These are phyloP conservation scores for Myrica gale DNA, from an alignment of 306 rosid species.

Conservation along the genomic window DNA sequence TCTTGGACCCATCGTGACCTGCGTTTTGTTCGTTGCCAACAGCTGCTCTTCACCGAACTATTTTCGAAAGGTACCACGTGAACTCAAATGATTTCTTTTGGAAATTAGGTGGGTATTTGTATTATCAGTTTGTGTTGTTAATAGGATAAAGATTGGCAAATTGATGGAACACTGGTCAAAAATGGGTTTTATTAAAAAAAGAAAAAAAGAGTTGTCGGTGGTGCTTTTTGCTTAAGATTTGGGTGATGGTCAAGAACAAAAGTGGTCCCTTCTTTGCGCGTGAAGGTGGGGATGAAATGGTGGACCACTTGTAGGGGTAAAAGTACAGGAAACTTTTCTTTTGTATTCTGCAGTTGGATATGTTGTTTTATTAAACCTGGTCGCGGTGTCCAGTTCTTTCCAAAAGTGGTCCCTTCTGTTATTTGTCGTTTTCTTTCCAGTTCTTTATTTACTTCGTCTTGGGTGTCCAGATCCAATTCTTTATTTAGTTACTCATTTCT, in stretches of 20 bases:
- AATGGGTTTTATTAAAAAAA: neutral
- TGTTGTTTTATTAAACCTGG: neutral
- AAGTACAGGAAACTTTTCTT: neutral
- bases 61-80: no score
- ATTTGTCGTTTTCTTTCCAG: no score
- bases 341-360: neutral
- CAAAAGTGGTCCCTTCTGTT: no score
- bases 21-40: no score
- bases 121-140: neutral
- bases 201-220: neutral
- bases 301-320: neutral
- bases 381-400: neutral
- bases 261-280: neutral
- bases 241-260: neutral
- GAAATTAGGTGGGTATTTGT: neutral
- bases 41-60: no score
- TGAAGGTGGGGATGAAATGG: neutral
- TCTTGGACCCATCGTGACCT: no score
- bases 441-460: no score
- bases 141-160: no score
- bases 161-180: neutral
- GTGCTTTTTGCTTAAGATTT: neutral
- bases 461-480: no score
- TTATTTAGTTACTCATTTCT: no score
- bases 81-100: neutral